phyloP scores from a whole-genome alignment of 2,329 filamentous ascomycete species.

The Neocucurbitaria cava region DNA sequence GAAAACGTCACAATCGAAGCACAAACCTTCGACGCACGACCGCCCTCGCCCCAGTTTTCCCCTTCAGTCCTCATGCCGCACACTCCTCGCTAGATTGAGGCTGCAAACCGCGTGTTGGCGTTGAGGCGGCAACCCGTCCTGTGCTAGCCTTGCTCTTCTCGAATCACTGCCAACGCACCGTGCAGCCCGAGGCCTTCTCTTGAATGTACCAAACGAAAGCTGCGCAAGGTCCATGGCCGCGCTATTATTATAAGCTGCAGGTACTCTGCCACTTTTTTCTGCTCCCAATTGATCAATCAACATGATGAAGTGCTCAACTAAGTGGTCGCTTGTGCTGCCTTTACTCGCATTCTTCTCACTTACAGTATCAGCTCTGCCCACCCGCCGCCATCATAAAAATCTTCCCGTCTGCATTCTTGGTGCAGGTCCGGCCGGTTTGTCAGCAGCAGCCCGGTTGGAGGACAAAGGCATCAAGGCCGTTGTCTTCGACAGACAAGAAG shows the following conservation, averaged over 20 bases:
- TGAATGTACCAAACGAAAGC: conserved; percentile 15
- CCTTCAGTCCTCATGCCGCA: conserved; percentile 19
- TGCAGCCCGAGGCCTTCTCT: conserved; percentile 39
- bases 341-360: conserved; percentile 30
- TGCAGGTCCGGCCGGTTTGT: conserved; percentile 46
- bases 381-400: conserved; percentile 21
- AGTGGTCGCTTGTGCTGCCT: conserved; percentile 32
- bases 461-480: conserved; percentile 45
- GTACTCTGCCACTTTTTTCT: conserved; percentile 26
- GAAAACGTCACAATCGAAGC: conserved; percentile 37
- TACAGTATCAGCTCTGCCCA: conserved; percentile 36
- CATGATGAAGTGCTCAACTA: conserved; percentile 24
- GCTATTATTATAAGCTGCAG: conserved; percentile 34
- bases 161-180: conserved; percentile 46
- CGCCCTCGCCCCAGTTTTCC: conserved; percentile 23
- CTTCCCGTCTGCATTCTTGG: conserved; percentile 48
- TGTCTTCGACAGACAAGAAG: conserved; percentile 45
- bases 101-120: conserved; percentile 31
- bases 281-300: conserved; percentile 22
- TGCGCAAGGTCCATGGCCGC: conserved; percentile 17
- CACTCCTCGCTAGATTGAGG: conserved; percentile 27
- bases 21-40: conserved; percentile 37
- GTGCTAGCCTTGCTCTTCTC: conserved; percentile 26
- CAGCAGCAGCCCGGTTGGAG: conserved; percentile 42
- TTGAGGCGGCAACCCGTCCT: conserved; percentile 33